Conservation (phyloP, 805 yeast species). For the Starmerella lactis-condensi region DNA sequence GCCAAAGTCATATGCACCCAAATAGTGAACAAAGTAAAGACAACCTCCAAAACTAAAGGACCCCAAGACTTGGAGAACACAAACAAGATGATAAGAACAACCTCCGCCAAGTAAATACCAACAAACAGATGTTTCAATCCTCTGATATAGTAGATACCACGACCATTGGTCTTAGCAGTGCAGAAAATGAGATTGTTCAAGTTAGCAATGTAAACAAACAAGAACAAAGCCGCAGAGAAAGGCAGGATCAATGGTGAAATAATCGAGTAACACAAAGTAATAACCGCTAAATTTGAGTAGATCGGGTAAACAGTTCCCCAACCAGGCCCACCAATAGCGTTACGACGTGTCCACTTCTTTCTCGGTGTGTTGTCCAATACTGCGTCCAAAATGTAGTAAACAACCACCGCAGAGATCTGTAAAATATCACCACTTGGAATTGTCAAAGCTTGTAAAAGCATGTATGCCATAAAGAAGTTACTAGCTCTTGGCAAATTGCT, state of each 20-base stretch:
- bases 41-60: constrained; percentile 58
- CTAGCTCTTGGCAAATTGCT: constrained; percentile 71
- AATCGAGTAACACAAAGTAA: constrained; percentile 56
- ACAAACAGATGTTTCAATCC: constrained; percentile 76
- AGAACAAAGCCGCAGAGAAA: constrained; percentile 55
- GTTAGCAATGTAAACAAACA: constrained; percentile 56
- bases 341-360: constrained; percentile 67
- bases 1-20: constrained; percentile 50
- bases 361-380: constrained; percentile 77
- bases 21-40: constrained; percentile 44
- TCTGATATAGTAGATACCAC: constrained; percentile 73
- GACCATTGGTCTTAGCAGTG: constrained; percentile 42
- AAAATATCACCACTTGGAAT: constrained; percentile 58
- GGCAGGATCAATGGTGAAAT: constrained; percentile 71
- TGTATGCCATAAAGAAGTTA: constrained; percentile 72
- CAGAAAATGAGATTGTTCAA: constrained; percentile 62
- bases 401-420: constrained; percentile 54
- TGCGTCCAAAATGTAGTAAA: constrained; percentile 51
- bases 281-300: constrained; percentile 54
- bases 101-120: constrained; percentile 75
- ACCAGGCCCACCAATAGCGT: constrained; percentile 42
- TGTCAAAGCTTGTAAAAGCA: constrained; percentile 64
- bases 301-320: constrained; percentile 76
- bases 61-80: constrained; percentile 93
- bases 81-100: constrained; percentile 71